phyloP scores from a whole-genome alignment of 2,329 filamentous ascomycete species.

The Penicillium concentricum region DNA sequence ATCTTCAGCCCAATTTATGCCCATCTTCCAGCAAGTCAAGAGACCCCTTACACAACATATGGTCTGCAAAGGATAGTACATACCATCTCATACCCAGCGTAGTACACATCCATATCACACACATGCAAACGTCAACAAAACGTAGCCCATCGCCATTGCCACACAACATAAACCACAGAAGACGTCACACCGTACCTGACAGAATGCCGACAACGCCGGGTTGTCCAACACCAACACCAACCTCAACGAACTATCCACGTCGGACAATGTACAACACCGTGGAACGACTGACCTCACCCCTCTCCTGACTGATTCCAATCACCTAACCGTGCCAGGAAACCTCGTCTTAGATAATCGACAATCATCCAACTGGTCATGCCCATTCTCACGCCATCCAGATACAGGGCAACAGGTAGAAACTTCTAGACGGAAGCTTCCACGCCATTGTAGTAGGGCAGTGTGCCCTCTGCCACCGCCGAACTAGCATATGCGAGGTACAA shows the following conservation, averaged over 20 bases:
- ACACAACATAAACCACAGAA: not conserved
- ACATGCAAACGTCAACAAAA: not conserved
- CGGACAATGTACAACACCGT: not conserved
- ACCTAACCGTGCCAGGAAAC: not conserved
- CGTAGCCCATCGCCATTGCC: not conserved
- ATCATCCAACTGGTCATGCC: not conserved
- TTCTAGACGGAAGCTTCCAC: not conserved
- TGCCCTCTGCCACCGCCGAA: too few species aligned
- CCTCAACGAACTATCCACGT: not conserved
- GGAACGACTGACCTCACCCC: not conserved
- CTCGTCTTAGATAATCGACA: too few species aligned
- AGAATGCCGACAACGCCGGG: conserved; percentile 43
- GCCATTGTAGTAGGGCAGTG: not conserved
- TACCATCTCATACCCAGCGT: not conserved
- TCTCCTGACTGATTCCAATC: not conserved
- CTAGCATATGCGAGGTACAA: not conserved
- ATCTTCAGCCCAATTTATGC: not conserved
- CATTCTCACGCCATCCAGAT: too few species aligned
- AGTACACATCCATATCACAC: not conserved
- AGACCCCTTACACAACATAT: not conserved
- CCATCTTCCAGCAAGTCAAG: not conserved
- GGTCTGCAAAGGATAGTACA: not conserved
- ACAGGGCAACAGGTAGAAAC: not conserved
- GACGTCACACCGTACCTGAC: conserved; percentile 6
- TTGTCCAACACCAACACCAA: conserved; percentile 50